Percentiles rank a stretch among this genome's conserved stretches.
Evolutionary conservation across 192 early-diverging fungal species (phyloP).

Genomic region (Diversispora eburnea): DNA sequence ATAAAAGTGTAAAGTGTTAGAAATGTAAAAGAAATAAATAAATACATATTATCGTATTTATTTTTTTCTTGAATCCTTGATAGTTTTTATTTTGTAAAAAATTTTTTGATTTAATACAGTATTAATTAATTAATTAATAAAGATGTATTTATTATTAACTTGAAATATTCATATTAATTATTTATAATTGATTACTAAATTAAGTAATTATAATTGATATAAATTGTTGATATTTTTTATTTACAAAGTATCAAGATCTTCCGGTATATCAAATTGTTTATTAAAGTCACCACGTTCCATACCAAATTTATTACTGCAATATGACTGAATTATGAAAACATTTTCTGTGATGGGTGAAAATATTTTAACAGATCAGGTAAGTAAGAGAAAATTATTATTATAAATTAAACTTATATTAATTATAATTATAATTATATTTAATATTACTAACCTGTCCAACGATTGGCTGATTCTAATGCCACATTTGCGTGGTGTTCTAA

Average conservation of each 20-base stretch:
- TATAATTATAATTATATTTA: background rate
- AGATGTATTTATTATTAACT: background rate
- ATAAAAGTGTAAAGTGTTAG: too few species aligned
- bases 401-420: too few species aligned
- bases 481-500: slow-evolving; percentile 54
- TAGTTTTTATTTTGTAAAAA: too few species aligned
- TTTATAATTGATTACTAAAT: background rate
- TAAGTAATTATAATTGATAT: background rate
- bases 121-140: background rate
- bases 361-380: background rate
- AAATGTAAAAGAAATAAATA: too few species aligned
- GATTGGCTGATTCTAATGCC: slow-evolving; percentile 74
- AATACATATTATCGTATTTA: too few species aligned
- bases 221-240: background rate
- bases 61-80: too few species aligned
- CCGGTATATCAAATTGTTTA: slow-evolving; percentile 61
- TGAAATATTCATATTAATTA: background rate
- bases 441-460: slow-evolving; percentile 71
- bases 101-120: too few species aligned
- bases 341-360: slow-evolving; percentile 56
- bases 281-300: slow-evolving; percentile 63
- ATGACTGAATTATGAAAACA: slow-evolving; percentile 77
- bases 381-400: too few species aligned
- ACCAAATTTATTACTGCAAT: slow-evolving; percentile 65
- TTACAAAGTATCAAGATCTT: slow-evolving; percentile 68